A percentile compares a stretch with the other conserved stretches of the same genome.
Conservation (phyloP, 805 yeast species). For the Kodamaea fukazawae region DNA sequence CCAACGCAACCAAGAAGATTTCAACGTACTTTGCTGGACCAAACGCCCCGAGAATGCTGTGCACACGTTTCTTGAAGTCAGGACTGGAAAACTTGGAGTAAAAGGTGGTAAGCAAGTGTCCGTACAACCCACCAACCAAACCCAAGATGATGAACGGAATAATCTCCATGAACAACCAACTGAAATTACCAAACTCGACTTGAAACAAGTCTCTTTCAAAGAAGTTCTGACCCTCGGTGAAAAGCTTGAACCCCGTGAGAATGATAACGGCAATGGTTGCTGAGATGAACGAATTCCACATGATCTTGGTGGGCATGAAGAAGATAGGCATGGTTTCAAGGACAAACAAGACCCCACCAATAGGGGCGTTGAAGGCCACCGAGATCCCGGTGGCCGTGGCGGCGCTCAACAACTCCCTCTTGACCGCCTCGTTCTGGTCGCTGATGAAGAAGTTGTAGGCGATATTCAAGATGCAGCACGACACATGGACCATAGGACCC, state of each 20-base stretch:
- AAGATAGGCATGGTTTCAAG: conserved; percentile 66
- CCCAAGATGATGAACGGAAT: conserved; percentile 75
- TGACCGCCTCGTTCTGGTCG: conserved; percentile 50
- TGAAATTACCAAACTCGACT: conserved; percentile 64
- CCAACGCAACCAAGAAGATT: conserved; percentile 43
- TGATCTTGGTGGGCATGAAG: conserved; percentile 57
- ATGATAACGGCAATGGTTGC: conserved; percentile 71
- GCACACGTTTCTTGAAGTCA: conserved; percentile 33
- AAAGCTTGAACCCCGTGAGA: conserved; percentile 39
- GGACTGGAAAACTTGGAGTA: conserved; percentile 34
- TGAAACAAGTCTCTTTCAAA: conserved; percentile 52
- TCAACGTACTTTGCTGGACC: conserved; percentile 39
- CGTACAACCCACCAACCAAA: conserved; percentile 64
- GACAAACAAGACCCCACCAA: conserved; percentile 82
- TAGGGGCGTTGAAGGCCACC: conserved; percentile 82
- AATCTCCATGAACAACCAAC: conserved; percentile 70
- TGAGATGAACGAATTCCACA: conserved; percentile 84
- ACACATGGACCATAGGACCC: conserved; percentile 81
- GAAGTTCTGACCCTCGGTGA: conserved; percentile 40
- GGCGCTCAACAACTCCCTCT: conserved; percentile 67
- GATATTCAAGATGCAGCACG: conserved; percentile 54
- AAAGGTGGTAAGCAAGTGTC: conserved; percentile 49
- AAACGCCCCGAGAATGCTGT: conserved; percentile 5
- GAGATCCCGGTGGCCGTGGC: conserved; percentile 83
- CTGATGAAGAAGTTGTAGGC: conserved; percentile 29